phyloP scores from a whole-genome alignment of 495 filamentous ascomycete genomes.

The Penicillium pulvis region DNA sequence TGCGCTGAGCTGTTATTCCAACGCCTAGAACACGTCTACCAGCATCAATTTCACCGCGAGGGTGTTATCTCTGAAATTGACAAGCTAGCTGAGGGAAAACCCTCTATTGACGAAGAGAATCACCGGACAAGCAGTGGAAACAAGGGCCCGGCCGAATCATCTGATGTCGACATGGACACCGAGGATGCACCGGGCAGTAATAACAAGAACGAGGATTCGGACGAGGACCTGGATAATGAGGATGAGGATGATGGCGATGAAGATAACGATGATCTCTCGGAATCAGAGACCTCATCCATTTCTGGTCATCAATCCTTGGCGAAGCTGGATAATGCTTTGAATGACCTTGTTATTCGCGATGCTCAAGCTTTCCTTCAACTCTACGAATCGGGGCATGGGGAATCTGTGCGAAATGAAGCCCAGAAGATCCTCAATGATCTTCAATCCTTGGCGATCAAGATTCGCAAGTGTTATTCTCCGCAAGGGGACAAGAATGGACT shows the following conservation, averaged over 20 bases:
- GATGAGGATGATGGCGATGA: constrained; percentile 66
- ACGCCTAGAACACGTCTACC: constrained; percentile 83
- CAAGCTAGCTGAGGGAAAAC: constrained; percentile 64
- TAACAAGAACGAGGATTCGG: constrained; percentile 57
- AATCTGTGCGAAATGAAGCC: constrained; percentile 75
- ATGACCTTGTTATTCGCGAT: constrained; percentile 71
- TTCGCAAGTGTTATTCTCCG: constrained; percentile 67
- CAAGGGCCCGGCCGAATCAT: constrained; percentile 9
- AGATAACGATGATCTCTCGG: constrained; percentile 63
- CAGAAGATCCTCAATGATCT: constrained; percentile 71
- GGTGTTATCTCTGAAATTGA: constrained; percentile 91
- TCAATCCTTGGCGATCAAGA: constrained; percentile 66
- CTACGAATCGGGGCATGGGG: constrained; percentile 76
- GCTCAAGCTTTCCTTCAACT: constrained; percentile 81
- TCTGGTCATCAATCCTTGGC: constrained; percentile 45
- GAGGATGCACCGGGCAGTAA: constrained; percentile 22
- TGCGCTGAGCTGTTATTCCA: constrained; percentile 85
- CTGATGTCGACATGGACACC: constrained; percentile 26
- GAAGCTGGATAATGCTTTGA: constrained; percentile 60
- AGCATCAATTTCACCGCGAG: constrained; percentile 96
- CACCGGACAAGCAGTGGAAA: constrained; percentile 7
- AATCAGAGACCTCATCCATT: constrained; percentile 65
- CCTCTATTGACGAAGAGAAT: constrained; percentile 40
- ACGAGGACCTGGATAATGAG: constrained; percentile 56
- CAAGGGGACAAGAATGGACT: constrained; percentile 51